Conservation (phyloP, 495 filamentous ascomycete species). For the Hypoxylon intermedium region DNA sequence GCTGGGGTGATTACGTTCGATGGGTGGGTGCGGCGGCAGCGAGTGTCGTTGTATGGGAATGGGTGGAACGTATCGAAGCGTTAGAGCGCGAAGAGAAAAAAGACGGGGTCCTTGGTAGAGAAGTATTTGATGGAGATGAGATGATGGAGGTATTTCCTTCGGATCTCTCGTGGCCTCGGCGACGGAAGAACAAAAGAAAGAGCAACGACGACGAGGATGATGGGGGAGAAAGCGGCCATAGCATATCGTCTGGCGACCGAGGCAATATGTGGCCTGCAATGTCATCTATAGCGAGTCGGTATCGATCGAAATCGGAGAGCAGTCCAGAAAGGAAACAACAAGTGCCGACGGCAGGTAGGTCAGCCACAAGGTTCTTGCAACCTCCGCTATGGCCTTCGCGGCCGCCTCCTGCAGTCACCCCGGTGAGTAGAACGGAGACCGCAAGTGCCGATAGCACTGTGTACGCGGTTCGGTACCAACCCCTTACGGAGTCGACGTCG, state of each 20-base stretch:
- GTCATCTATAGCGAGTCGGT: constrained; percentile 51
- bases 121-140: constrained; percentile 96
- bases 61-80: constrained; percentile 98
- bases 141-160: constrained; percentile 79
- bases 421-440: constrained; percentile 79
- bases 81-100: constrained; percentile 95
- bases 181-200: constrained; percentile 44
- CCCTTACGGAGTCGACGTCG: constrained; percentile 70
- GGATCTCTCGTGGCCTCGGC: constrained; percentile 46
- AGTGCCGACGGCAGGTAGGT: constrained; percentile 39
- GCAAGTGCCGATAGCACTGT: constrained; percentile 76
- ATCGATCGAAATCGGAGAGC: constrained; percentile 44
- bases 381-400: constrained; percentile 64
- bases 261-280: constrained; percentile 57
- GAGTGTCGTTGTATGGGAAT: constrained; percentile 98
- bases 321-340: constrained; percentile 36
- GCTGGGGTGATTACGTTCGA: constrained; percentile 96
- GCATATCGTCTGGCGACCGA: constrained; percentile 35
- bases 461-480: constrained; percentile 82
- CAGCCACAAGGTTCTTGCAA: constrained; percentile 41
- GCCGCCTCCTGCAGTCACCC: constrained; percentile 70
- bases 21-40: constrained; percentile 98
- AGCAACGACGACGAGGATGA: constrained; percentile 40
- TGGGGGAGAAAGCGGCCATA: constrained; percentile 29
- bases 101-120: constrained; percentile 90